Percentiles rank a stretch among this genome's conserved stretches.
These are phyloP conservation scores for Straminergon stramineum DNA, from an alignment of 225 moss, liverwort and hornwort species.

Conservation along the genomic window DNA sequence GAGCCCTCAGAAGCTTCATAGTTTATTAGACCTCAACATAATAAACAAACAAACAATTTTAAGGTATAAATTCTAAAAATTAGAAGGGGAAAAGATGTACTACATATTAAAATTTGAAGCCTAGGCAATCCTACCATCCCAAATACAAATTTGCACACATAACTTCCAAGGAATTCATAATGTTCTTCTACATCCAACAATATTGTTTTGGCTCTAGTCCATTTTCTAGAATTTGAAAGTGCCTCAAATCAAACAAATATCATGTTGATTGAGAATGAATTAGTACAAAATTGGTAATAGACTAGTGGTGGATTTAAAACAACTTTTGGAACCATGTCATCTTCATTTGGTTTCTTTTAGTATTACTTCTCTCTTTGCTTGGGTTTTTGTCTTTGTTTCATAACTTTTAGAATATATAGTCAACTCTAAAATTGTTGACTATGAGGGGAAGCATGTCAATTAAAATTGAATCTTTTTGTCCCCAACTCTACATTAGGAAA, in stretches of 20 bases:
- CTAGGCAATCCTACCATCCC: neutral
- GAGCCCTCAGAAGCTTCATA: no score
- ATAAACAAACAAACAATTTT: no score
- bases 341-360: neutral
- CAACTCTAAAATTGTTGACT: neutral
- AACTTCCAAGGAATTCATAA: neutral
- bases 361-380: neutral
- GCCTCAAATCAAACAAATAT: rapidly evolving
- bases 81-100: no score
- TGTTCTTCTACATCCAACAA: neutral
- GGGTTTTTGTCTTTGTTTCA: neutral
- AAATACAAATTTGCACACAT: neutral
- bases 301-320: neutral
- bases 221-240: neutral
- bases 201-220: neutral
- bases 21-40: no score
- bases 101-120: neutral
- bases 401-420: neutral
- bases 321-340: rapidly evolving
- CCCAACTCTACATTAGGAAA: neutral
- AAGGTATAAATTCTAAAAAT: no score
- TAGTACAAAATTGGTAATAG: neutral
- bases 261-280: neutral
- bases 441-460: rapidly evolving
- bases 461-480: neutral